Evolutionary conservation across 2,329 filamentous ascomycete genomes (phyloP), one percentile per base, ranked within the genome.

Genomic region (Alternaria conjuncta): DNA sequence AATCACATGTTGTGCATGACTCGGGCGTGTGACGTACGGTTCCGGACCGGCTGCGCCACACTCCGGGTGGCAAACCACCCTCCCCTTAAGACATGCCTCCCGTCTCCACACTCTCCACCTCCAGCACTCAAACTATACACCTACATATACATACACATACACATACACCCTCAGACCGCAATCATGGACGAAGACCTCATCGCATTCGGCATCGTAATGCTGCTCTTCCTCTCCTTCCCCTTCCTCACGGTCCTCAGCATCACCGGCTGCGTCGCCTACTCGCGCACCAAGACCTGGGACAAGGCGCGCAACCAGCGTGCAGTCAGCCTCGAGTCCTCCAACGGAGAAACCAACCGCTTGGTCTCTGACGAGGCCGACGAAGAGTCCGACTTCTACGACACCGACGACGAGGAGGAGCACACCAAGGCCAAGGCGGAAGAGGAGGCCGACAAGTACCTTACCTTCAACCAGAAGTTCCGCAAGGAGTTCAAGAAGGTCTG

Each of bases 271-370:
- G 61, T 74, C 44, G 72, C 75, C 44, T 75, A 76, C 62, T 65
- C 65, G 30, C 75, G 75, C 68, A 76, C 75, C 61, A 75, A 75
- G 61, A 68, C 68, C 23, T 77, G 75, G 75, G 74, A 77, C 64
- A 73, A 72, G 43, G 61, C 64, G 30, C 73, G 74, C 62, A 75
- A 69, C 53, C 70, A 71, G 62, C 64, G 65, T 26, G 51, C 63
- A 55, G 64, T 72, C 46, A 66, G 65, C 20, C 70, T 73, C 54
- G 75, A 77, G 46, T 64, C 69, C 4, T 64, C 64, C 49, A 53
- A 53, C 4, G 49, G 49, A 11, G 69, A 75, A 51, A 65, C 67
- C 11, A 65, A 68, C 32, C 60, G 60, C 11, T 68, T 70, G 4
- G 57, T 74, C 26, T 26, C 43, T 12, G 49, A 63, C 11, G 58